Evolutionary conservation across 768 basidiomycete genomes (phyloP).

Genomic region (Macrolepiota albuminosa): DNA sequence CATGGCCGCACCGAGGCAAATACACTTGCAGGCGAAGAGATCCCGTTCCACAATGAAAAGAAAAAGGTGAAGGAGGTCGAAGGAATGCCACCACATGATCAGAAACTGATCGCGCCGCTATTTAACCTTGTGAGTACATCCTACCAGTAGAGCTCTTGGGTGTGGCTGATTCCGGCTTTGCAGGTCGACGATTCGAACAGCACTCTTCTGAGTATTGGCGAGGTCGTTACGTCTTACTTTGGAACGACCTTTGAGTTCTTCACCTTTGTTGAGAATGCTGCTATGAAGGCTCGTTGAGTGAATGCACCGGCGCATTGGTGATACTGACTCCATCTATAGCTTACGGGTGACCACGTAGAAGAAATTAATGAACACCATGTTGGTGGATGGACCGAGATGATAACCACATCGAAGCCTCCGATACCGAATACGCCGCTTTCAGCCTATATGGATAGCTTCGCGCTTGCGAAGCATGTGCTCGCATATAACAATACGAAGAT

Average conservation of each 20-base stretch:
- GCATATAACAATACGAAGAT: conserved; percentile 70
- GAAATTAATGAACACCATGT: conserved; percentile 86
- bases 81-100: conserved; percentile 51
- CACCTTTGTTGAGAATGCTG: conserved; percentile 59
- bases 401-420: conserved; percentile 64
- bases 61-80: conserved; percentile 58
- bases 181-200: conserved; percentile 76
- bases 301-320: neutral
- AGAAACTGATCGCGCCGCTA: conserved; percentile 64
- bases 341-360: conserved; percentile 69
- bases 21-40: conserved; percentile 58
- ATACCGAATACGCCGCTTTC: conserved; percentile 66
- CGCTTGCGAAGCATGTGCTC: conserved; percentile 64
- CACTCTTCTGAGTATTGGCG: conserved; percentile 62
- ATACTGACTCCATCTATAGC: conserved; percentile 29
- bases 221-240: conserved; percentile 65
- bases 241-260: conserved; percentile 81
- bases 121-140: conserved; percentile 65
- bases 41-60: conserved; percentile 68
- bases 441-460: conserved; percentile 76
- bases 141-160: neutral
- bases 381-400: conserved; percentile 78
- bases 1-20: conserved; percentile 64
- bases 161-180: neutral
- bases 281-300: conserved; percentile 52